Conservation (phyloP, 176 grass and related monocot genomes). For the Musa schizocarpa region DNA sequence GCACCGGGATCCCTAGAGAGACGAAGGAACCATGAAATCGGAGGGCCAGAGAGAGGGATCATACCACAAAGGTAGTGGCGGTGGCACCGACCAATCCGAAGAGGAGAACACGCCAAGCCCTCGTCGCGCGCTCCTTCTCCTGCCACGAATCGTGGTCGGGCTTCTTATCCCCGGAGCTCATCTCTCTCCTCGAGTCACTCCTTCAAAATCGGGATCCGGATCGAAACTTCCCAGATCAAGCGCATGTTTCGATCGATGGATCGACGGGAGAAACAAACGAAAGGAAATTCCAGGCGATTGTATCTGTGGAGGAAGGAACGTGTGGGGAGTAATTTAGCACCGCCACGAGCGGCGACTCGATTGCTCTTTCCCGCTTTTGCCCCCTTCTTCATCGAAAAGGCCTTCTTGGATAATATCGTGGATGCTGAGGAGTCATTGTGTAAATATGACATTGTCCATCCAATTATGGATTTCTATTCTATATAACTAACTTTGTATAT, state of each 20-base stretch:
- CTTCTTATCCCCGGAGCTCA: slow-evolving; percentile 5
- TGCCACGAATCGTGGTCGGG: slow-evolving; percentile 6
- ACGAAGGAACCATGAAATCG: not conserved
- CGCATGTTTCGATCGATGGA: slow-evolving; percentile 11
- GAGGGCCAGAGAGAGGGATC: not conserved
- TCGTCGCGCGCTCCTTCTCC: slow-evolving; percentile 36
- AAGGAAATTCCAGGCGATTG: not conserved
- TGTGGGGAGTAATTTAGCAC: not conserved
- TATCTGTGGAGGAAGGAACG: not conserved
- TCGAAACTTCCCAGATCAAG: not conserved
- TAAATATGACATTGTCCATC: too few species aligned
- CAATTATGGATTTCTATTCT: too few species aligned
- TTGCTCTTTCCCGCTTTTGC: too few species aligned
- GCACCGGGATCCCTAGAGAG: too few species aligned
- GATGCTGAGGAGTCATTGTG: too few species aligned
- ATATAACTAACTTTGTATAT: too few species aligned
- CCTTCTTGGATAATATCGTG: too few species aligned
- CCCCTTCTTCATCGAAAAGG: too few species aligned
- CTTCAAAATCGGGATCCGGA: not conserved
- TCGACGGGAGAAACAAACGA: not conserved
- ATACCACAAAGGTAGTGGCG: slow-evolving; percentile 57
- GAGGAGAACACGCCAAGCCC: slow-evolving; percentile 69
- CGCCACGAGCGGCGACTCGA: too few species aligned
- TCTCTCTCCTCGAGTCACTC: slow-evolving; percentile 1
- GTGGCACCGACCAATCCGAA: slow-evolving; percentile 83